Conservation (phyloP, 2,329 filamentous ascomycete species). For the Microdochium trichocladiopsis region DNA sequence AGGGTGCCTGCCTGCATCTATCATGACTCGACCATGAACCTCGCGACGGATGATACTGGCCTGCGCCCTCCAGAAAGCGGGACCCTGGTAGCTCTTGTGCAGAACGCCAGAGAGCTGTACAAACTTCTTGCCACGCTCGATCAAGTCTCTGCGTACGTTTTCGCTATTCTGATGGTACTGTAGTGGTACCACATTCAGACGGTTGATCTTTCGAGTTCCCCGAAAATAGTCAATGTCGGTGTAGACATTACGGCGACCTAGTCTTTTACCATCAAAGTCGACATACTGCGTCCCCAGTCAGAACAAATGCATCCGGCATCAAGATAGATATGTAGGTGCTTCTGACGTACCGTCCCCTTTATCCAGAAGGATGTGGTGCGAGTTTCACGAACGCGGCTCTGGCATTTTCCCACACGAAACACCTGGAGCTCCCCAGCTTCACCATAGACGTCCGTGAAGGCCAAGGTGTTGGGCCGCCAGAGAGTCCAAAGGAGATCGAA, state of each 20-base stretch:
- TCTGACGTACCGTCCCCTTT: no score
- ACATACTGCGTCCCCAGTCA: conserved; percentile 46
- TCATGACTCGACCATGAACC: conserved; percentile 81
- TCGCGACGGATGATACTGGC: conserved; percentile 65
- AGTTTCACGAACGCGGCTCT: conserved; percentile 45
- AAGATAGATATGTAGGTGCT: no score
- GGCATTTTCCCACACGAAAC: conserved; percentile 76
- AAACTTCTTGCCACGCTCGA: conserved; percentile 81
- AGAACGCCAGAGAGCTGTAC: conserved; percentile 74
- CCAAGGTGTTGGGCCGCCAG: conserved; percentile 80
- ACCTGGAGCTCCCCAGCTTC: conserved; percentile 69
- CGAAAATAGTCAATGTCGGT: conserved; percentile 70
- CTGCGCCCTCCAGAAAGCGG: conserved; percentile 78
- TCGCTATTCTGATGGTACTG: conserved; percentile 70
- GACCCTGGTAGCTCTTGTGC: conserved; percentile 75
- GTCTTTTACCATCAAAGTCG: conserved; percentile 82
- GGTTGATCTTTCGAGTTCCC: conserved; percentile 76
- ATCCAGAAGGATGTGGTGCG: no score
- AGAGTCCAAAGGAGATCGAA: conserved; percentile 86
- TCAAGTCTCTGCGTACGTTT: conserved; percentile 56
- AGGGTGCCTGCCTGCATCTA: conserved; percentile 76
- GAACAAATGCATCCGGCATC: no score
- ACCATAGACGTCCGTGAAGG: conserved; percentile 71
- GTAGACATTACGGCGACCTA: conserved; percentile 66
- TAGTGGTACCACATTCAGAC: conserved; percentile 68